phyloP scores from a whole-genome alignment of 1,139 yeast species.

The Saccharomyces hybrid region DNA sequence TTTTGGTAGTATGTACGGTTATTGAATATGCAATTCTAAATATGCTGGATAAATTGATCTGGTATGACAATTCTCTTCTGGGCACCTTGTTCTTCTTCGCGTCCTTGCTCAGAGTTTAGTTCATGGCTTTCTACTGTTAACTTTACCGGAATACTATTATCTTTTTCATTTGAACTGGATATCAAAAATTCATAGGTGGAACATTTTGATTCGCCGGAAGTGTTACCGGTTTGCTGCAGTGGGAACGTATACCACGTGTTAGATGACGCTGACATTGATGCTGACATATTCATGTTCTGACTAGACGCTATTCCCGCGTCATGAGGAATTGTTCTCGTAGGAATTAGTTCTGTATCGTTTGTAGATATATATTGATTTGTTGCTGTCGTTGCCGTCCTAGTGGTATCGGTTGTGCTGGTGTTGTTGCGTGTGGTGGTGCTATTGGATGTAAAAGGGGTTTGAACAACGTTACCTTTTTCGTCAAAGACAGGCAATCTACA shows the following conservation, averaged over 20 bases:
- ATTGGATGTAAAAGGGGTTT: background rate
- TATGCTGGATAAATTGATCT: background rate
- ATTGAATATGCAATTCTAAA: background rate
- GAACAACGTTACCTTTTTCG: slow-evolving; percentile 20
- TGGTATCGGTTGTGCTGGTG: background rate
- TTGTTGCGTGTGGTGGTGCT: background rate
- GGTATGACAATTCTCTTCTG: background rate
- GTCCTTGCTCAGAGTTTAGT: background rate
- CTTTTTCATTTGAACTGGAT: background rate
- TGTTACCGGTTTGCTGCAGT: background rate
- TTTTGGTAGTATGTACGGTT: background rate
- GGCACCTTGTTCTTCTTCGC: background rate
- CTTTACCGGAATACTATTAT: background rate
- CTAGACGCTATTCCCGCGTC: background rate
- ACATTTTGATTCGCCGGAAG: background rate
- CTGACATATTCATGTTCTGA: background rate
- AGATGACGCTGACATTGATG: background rate
- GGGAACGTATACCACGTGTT: background rate
- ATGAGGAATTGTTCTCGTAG: background rate
- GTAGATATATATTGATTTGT: background rate
- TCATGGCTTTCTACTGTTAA: background rate
- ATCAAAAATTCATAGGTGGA: background rate
- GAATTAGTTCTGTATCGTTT: background rate
- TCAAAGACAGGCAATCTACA: slow-evolving; percentile 69
- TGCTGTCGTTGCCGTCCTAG: background rate